Percentiles rank a stretch among this genome's conserved stretches.
These are phyloP conservation scores for Quillaja saponaria DNA, from an alignment of 306 rosid species.

Conservation along the genomic window DNA sequence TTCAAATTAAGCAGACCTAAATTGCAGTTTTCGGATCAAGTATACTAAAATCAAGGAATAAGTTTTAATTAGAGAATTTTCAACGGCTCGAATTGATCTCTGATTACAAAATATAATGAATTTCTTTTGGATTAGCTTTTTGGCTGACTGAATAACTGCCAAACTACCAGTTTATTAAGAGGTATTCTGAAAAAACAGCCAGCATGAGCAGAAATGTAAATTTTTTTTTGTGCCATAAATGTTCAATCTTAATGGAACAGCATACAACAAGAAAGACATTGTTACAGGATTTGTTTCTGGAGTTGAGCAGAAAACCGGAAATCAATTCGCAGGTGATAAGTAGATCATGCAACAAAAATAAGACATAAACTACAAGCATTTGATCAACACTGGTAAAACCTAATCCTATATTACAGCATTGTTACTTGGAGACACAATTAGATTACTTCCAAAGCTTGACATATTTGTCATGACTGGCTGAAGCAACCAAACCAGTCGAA, in stretches of 20 bases:
- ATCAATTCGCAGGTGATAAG: constrained; percentile 10
- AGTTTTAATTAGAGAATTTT: no score
- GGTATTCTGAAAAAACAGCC: no score
- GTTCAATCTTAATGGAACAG: background rate
- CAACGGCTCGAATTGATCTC: no score
- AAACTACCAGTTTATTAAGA: no score
- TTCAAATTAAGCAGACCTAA: no score
- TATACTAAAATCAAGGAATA: no score
- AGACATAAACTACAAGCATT: constrained; percentile 26
- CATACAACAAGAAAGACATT: constrained; percentile 23
- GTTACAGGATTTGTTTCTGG: constrained; percentile 33
- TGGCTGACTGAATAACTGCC: no score
- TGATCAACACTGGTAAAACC: constrained; percentile 29
- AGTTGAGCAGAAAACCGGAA: constrained; percentile 23
- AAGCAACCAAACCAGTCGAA: constrained; percentile 79
- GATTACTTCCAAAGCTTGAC: constrained; percentile 88
- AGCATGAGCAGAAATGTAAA: no score
- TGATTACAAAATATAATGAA: no score
- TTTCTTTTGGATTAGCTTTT: no score
- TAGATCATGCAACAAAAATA: constrained; percentile 22
- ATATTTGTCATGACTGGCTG: constrained; percentile 87
- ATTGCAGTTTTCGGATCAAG: no score
- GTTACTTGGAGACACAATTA: constrained; percentile 27
- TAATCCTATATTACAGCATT: constrained; percentile 27
- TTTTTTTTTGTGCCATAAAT: no score